Percentiles rank a stretch among this genome's conserved stretches.
phyloP scores from a whole-genome alignment of 2,329 filamentous ascomycete species.

The Neofusicoccum laricinum region DNA sequence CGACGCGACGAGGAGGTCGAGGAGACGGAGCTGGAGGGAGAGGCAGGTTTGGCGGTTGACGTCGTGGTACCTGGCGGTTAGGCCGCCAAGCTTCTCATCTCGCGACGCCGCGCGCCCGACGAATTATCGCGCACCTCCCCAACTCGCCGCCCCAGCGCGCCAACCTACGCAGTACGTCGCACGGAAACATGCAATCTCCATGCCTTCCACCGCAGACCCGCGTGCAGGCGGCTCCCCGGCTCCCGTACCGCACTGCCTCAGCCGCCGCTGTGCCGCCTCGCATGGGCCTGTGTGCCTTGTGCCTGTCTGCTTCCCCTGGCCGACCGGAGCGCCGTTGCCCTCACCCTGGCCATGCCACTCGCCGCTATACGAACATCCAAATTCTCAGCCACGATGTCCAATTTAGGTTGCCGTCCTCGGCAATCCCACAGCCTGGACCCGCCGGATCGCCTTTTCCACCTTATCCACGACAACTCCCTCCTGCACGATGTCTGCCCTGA shows the following conservation, averaged over 20 bases:
- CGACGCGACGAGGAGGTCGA: neutral
- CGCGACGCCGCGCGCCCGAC: neutral
- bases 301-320: neutral
- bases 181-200: neutral
- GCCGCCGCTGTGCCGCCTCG: no score
- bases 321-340: neutral
- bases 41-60: neutral
- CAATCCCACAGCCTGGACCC: neutral
- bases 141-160: neutral
- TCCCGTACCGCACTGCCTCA: no score
- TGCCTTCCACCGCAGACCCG: neutral
- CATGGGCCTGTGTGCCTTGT: no score
- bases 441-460: neutral
- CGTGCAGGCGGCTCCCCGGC: no score
- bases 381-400: neutral
- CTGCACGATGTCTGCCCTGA: neutral
- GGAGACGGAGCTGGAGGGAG: neutral
- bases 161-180: no score
- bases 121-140: neutral
- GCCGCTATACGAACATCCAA: neutral
- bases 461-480: neutral
- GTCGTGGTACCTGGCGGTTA: neutral
- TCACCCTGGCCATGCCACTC: no score
- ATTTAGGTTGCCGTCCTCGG: neutral
- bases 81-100: constrained; percentile 6